These are phyloP conservation scores for Nepenthes gracilis DNA, from an alignment of 148 eudicot species.

Conservation along the genomic window DNA sequence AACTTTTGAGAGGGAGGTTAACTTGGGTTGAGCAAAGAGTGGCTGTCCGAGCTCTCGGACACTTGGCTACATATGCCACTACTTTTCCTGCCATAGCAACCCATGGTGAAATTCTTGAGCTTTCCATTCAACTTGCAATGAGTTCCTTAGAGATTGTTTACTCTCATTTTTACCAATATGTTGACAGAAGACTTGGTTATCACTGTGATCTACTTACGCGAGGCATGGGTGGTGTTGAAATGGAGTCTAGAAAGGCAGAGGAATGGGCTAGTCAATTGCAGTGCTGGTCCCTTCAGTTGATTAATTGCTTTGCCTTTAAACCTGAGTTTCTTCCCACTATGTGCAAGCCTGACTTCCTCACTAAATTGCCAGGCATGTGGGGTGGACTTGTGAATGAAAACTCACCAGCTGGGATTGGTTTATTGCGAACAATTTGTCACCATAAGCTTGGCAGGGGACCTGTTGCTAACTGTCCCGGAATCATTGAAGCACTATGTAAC, in stretches of 20 bases:
- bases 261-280: constrained; percentile 99
- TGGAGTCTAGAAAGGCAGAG: constrained; percentile 98
- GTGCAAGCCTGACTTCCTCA: constrained; percentile 77
- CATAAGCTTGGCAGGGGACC: constrained; percentile 92
- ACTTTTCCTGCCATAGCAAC: constrained; percentile 74
- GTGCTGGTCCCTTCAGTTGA: constrained; percentile 95
- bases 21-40: constrained; percentile 99
- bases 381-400: constrained; percentile 96
- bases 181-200: constrained; percentile 76
- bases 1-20: constrained; percentile 84
- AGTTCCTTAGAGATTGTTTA: constrained; percentile 94
- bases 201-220: constrained; percentile 96
- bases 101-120: constrained; percentile 89
- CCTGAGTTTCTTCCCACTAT: constrained; percentile 69
- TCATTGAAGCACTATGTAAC: constrained; percentile 81
- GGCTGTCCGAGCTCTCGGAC: constrained; percentile 96
- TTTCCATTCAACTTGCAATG: constrained; percentile 82
- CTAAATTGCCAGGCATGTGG: constrained; percentile 92
- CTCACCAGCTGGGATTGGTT: constrained; percentile 95
- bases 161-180: constrained; percentile 89
- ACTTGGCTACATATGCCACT: constrained; percentile 80
- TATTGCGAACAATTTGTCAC: constrained; percentile 84
- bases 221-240: constrained; percentile 98
- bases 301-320: constrained; percentile 91
- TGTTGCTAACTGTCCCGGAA: constrained; percentile 71